phyloP scores from a whole-genome alignment of 768 basidiomycete genomes.

The Botryobasidium botryosum region DNA sequence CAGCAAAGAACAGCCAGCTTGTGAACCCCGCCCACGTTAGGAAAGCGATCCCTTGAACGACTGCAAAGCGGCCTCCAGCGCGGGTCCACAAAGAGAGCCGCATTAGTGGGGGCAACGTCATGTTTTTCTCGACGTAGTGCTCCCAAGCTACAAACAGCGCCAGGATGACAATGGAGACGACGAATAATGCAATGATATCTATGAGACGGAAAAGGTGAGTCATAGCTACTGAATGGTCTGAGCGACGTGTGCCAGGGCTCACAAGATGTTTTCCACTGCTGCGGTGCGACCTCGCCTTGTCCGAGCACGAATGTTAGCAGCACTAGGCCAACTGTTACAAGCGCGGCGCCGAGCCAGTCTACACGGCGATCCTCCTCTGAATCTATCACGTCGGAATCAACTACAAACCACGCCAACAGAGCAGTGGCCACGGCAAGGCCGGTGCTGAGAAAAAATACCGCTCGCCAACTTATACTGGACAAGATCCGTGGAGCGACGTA shows the following conservation, averaged over 20 bases:
- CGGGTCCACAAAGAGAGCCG: constrained; percentile 43
- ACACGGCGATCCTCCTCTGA: constrained; percentile 27
- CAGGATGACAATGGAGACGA: constrained; percentile 41
- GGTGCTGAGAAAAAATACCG: constrained; percentile 30
- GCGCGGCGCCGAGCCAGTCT: constrained; percentile 60
- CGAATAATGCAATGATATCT: constrained; percentile 58
- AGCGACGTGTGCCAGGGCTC: constrained; percentile 15
- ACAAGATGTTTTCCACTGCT: constrained; percentile 47
- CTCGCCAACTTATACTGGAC: constrained; percentile 39
- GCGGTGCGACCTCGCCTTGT: constrained; percentile 39
- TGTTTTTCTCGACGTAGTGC: constrained; percentile 27
- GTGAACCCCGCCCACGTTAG: constrained; percentile 30
- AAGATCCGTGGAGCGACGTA: too few species aligned
- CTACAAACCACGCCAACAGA: constrained; percentile 33
- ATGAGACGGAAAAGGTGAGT: not conserved
- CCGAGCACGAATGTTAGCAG: constrained; percentile 59
- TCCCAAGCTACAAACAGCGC: constrained; percentile 50
- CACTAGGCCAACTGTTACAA: constrained; percentile 48
- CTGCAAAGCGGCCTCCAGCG: constrained; percentile 41
- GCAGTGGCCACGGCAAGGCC: constrained; percentile 5
- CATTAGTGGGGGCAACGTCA: constrained; percentile 50
- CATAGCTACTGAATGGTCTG: constrained; percentile 4
- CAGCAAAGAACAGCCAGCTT: constrained; percentile 34
- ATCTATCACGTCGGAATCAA: constrained; percentile 46
- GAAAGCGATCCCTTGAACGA: constrained; percentile 45